phyloP scores from a whole-genome alignment of 2,329 filamentous ascomycete genomes.

The Trichothecium roseum region DNA sequence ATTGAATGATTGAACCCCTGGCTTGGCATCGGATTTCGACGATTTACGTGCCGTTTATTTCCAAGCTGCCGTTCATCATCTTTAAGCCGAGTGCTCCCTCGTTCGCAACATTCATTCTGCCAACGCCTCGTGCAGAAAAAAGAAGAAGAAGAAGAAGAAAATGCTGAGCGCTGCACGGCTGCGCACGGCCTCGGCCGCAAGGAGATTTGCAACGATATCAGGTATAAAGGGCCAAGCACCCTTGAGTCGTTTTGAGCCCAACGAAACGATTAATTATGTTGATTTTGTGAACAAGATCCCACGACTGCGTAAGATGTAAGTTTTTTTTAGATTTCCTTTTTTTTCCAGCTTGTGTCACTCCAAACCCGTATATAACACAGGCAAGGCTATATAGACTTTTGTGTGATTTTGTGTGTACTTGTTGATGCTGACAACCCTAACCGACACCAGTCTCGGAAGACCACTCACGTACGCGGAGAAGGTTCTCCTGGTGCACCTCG shows the following conservation, averaged over 20 bases:
- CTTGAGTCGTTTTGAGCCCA: neutral
- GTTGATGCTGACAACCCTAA: neutral
- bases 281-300: neutral
- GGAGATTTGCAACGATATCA: too few relatives aligned
- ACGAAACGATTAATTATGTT: neutral
- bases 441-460: neutral
- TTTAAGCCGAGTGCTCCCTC: neutral
- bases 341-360: neutral
- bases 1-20: too few relatives aligned
- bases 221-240: neutral
- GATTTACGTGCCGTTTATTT: neutral
- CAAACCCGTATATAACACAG: too few relatives aligned
- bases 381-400: too few relatives aligned
- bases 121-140: too few relatives aligned
- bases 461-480: conserved; percentile 7
- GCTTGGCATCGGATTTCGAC: too few relatives aligned
- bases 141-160: too few relatives aligned
- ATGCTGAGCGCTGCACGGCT: neutral
- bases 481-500: conserved; percentile 3
- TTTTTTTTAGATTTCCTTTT: neutral
- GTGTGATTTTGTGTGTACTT: too few relatives aligned
- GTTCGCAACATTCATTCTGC: neutral
- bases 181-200: neutral
- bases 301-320: neutral
- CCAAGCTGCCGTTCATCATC: neutral